Evolutionary conservation across 805 yeast genomes (phyloP).

Genomic region (Metschnikowia similis): DNA sequence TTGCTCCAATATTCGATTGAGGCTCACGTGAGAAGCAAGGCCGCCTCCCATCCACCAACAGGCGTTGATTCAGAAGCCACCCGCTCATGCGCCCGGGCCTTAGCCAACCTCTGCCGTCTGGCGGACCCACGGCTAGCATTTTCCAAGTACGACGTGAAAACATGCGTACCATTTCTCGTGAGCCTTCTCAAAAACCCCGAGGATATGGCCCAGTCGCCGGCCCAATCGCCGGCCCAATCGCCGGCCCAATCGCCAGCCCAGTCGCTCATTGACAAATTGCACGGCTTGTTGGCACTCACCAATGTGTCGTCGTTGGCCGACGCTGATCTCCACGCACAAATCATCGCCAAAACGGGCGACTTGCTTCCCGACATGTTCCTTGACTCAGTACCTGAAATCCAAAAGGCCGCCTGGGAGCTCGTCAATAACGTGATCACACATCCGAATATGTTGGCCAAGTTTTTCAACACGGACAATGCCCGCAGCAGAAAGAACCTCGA

Average conservation of each 20-base stretch:
- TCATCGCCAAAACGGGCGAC: constrained; percentile 44
- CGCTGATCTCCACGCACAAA: constrained; percentile 35
- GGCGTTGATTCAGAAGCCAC: constrained; percentile 15
- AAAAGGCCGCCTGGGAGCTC: constrained; percentile 59
- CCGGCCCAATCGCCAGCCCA: neutral
- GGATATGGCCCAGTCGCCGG: too few species aligned
- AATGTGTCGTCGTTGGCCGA: constrained; percentile 51
- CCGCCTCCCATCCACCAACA: constrained; percentile 17
- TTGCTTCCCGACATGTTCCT: constrained; percentile 42
- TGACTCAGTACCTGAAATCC: constrained; percentile 42
- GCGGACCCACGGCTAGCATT: constrained; percentile 42
- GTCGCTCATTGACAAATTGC: constrained; percentile 41
- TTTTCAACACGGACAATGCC: constrained; percentile 50
- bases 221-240: too few species aligned
- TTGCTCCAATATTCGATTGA: constrained; percentile 36
- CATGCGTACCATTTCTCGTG: constrained; percentile 46
- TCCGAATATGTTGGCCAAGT: constrained; percentile 44
- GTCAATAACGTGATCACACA: constrained; percentile 53
- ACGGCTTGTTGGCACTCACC: constrained; percentile 61
- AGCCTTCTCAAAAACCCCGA: constrained; percentile 23
- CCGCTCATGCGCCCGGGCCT: constrained; percentile 34
- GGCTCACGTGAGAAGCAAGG: constrained; percentile 14
- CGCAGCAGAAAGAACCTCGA: constrained; percentile 33
- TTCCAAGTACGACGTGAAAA: constrained; percentile 35
- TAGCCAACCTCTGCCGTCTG: constrained; percentile 44